phyloP scores from a whole-genome alignment of 1,284 basidiomycete species.

The Neolentinus lepideus region DNA sequence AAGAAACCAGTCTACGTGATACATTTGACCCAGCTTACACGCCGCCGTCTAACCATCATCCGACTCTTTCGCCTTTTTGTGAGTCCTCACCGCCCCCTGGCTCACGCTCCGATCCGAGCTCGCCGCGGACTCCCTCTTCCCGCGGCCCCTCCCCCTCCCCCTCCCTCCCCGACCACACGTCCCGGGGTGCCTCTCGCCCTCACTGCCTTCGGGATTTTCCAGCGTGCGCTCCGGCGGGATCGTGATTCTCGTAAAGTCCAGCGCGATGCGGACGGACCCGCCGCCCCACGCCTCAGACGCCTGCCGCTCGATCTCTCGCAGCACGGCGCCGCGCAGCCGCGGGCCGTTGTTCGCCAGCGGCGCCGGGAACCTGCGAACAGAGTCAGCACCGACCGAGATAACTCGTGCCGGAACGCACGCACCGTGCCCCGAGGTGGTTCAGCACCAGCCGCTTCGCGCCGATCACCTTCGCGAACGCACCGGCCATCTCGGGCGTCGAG shows the following conservation, averaged over 20 bases:
- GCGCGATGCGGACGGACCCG: background rate
- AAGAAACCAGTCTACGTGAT: no score
- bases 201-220: background rate
- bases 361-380: constrained; percentile 33
- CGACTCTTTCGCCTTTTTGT: background rate
- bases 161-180: background rate
- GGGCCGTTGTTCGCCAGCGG: constrained; percentile 3
- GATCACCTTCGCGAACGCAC: constrained; percentile 64
- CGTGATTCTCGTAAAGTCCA: background rate
- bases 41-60: no score
- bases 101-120: background rate
- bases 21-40: no score
- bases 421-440: constrained; percentile 83
- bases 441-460: constrained; percentile 63
- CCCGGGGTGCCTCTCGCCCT: background rate
- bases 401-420: constrained; percentile 16
- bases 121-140: background rate
- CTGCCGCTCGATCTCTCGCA: constrained; percentile 60
- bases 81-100: background rate
- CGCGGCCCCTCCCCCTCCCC: background rate
- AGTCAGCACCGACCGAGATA: constrained; percentile 16
- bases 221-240: background rate
- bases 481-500: constrained; percentile 80
- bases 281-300: constrained; percentile 50
- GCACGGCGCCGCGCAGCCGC: constrained; percentile 33